Evolutionary conservation across 225 moss, liverwort and hornwort genomes (phyloP), one percentile per base, ranked within the genome.

Genomic region (Marchantia polymorpha): DNA sequence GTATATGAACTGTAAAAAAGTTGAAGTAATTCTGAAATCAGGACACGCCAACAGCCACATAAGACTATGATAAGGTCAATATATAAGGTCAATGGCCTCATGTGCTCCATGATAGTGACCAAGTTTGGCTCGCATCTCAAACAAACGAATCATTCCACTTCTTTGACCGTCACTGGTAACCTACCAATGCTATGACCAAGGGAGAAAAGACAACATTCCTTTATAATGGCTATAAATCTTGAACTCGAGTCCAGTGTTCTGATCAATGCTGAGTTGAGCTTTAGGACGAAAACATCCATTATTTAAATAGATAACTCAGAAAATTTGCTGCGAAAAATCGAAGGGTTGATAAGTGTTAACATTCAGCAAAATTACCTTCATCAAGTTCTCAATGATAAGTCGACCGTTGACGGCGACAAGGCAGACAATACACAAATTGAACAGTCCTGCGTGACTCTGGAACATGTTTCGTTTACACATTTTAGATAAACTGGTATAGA

Each of bases 361-460:
- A 51, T 52, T 23, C 14, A 39, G 31, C 17, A 61, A 23, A 60
- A 7, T 60, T 84, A 96, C 96, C 96, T 94, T 96, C 94, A 96
- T 94, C 72, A 95, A 77, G 75, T 95, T 95, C 76, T 95, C 95
- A 52, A 95, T 91, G 27, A 95, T 96, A 30, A 96, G 89, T 64
- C 94, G 88, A 77, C 92, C 81, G 82, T 93, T 96, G 61, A 96
- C 91, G 64, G 92, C 91, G 60, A 96, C 71, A 74, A 95, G 88
- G 79, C 93, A 90, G 73, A 95, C 95, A 63, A 95, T 80, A 74
- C 92, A 93, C 69, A 95, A 87, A 64, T 95, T 95, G 91, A 95
- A 95, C 51, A 95, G 83, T 58, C 95, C 95, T 7, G 93, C 95
- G 79, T 95, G 95, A 89, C 95, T 95, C 95, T 95, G 91, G 88